Evolutionary conservation across 2,329 filamentous ascomycete genomes (phyloP).

Genomic region (Colletotrichum sansevieriae): DNA sequence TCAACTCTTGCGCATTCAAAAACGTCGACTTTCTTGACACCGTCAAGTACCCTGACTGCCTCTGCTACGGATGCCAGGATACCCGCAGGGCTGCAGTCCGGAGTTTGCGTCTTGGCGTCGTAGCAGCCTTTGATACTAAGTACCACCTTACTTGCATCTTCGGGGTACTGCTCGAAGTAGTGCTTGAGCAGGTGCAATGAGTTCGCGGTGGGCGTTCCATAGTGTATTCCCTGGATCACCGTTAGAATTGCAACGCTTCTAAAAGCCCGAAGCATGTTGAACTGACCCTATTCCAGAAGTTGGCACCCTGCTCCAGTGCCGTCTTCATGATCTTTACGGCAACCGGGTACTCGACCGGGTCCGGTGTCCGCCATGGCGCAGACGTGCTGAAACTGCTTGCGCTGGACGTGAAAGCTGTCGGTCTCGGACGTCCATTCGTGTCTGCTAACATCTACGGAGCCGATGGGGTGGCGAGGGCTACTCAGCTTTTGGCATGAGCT

Average conservation of each 20-base stretch:
- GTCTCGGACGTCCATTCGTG: constrained; percentile 52
- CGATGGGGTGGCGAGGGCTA: constrained; percentile 22
- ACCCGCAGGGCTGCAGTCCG: constrained; percentile 61
- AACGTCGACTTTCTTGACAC: constrained; percentile 65
- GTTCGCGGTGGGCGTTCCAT: constrained; percentile 63
- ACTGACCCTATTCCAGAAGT: constrained; percentile 39
- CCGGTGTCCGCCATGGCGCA: constrained; percentile 55
- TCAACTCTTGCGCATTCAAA: constrained; percentile 62
- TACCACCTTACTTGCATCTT: constrained; percentile 67
- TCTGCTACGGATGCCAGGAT: constrained; percentile 66
- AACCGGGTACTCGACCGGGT: too few species aligned
- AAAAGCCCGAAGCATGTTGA: background rate
- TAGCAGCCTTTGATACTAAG: constrained; percentile 67
- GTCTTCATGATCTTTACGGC: constrained; percentile 37
- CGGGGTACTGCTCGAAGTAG: constrained; percentile 68
- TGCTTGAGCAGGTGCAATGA: constrained; percentile 64
- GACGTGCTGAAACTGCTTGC: constrained; percentile 57
- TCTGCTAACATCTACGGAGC: constrained; percentile 25
- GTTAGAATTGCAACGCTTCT: background rate
- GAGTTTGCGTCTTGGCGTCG: constrained; percentile 43
- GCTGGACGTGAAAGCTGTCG: constrained; percentile 56
- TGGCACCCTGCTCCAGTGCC: constrained; percentile 39
- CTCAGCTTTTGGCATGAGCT: constrained; percentile 26
- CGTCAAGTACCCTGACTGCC: constrained; percentile 54
- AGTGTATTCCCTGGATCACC: constrained; percentile 49